phyloP scores from a whole-genome alignment of 257 asterid species.

The Solanum arcanum region DNA sequence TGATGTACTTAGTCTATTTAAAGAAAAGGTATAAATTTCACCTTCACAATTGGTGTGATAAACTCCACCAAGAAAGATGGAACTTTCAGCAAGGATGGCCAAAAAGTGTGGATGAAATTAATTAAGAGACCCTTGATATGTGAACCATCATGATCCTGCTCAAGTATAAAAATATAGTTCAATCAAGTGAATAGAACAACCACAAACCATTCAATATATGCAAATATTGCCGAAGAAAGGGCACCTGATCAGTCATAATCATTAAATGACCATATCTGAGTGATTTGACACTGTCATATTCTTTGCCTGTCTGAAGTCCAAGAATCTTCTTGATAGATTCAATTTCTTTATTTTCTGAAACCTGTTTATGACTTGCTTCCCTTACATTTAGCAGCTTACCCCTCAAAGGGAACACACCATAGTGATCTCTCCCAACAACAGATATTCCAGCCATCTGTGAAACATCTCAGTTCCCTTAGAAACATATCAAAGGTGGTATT shows the following conservation, averaged over 20 bases:
- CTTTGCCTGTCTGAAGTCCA: constrained; percentile 84
- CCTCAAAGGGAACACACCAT: constrained; percentile 90
- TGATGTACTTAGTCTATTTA: not conserved
- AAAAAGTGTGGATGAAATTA: constrained; percentile 82
- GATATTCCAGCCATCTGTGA: constrained; percentile 86
- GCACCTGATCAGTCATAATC: constrained; percentile 99
- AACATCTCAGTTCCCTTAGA: constrained; percentile 1
- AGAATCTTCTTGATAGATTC: constrained; percentile 74
- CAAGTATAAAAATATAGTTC: not conserved
- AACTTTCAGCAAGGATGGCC: constrained; percentile 88
- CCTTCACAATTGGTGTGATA: constrained; percentile 96
- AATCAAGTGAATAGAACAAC: not conserved
- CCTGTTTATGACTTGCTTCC: constrained; percentile 81
- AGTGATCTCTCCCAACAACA: constrained; percentile 70
- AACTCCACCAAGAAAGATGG: constrained; percentile 84
- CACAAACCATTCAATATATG: not conserved
- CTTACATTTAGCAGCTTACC: constrained; percentile 95
- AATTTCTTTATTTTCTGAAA: constrained; percentile 73
- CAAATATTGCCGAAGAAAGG: not conserved
- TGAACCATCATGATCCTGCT: constrained; percentile 98
- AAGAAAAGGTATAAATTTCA: not conserved
- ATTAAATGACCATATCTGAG: constrained; percentile 90
- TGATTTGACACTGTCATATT: constrained; percentile 60
- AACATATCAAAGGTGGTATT: not conserved
- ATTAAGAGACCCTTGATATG: constrained; percentile 92